Percentiles rank a stretch among this genome's conserved stretches.
These are phyloP conservation scores for Geotrichum citri-aurantii DNA, from an alignment of 1,139 yeast species.

Conservation along the genomic window DNA sequence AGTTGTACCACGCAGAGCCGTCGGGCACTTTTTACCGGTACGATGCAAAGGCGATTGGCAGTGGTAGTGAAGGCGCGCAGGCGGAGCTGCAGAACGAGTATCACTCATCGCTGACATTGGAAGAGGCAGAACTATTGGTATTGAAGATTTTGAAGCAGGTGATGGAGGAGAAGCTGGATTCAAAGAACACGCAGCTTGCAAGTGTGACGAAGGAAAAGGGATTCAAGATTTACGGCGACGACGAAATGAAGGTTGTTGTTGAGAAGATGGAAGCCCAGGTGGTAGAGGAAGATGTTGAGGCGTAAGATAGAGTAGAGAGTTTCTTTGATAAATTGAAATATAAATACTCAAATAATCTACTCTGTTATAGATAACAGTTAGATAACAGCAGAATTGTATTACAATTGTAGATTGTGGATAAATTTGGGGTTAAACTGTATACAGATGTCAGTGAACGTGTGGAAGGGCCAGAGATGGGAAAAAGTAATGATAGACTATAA, in stretches of 20 bases:
- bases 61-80: conserved; percentile 99
- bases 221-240: conserved; percentile 79
- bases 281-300: conserved; percentile 41
- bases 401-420: not conserved
- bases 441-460: no score
- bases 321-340: not conserved
- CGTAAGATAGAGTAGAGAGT: not conserved
- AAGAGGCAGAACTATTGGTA: conserved; percentile 87
- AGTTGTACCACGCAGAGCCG: conserved; percentile 96
- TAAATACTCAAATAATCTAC: not conserved
- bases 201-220: conserved; percentile 85
- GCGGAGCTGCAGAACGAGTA: conserved; percentile 96
- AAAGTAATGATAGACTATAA: no score
- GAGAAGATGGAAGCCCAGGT: conserved; percentile 68
- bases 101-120: conserved; percentile 86
- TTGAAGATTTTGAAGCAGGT: conserved; percentile 92
- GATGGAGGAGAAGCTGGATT: conserved; percentile 97
- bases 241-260: conserved; percentile 77
- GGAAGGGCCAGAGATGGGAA: no score
- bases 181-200: conserved; percentile 92
- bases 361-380: not conserved
- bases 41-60: conserved; percentile 98
- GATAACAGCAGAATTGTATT: not conserved
- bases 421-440: no score
- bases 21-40: conserved; percentile 96